A percentile compares a stretch with the other conserved stretches of the same genome.
phyloP scores from a whole-genome alignment of 164 flowering plant species.

The Kingdonia uniflora region DNA sequence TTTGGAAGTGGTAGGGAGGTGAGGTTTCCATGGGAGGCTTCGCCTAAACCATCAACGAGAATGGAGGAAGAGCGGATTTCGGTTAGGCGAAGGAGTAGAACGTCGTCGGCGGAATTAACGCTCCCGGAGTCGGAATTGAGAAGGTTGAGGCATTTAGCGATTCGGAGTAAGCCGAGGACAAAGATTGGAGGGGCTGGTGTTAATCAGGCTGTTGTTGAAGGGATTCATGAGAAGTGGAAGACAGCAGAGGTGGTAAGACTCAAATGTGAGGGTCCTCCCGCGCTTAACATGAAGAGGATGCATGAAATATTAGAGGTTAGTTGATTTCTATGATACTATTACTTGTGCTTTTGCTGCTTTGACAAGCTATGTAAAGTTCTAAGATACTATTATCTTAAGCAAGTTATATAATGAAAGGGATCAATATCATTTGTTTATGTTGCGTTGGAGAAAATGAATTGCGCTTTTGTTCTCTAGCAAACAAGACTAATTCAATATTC shows the following conservation, averaged over 20 bases:
- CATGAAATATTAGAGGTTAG: conserved; percentile 91
- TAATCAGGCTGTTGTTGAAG: conserved; percentile 59
- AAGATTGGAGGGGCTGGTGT: conserved; percentile 67
- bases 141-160: conserved; percentile 62
- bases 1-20: conserved; percentile 25
- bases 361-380: too few relatives aligned
- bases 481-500: too few relatives aligned
- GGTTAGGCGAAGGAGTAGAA: conserved; percentile 32
- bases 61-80: conserved; percentile 22
- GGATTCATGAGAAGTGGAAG: conserved; percentile 80
- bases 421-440: too few relatives aligned
- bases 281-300: conserved; percentile 86
- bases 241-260: conserved; percentile 63
- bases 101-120: conserved; percentile 65
- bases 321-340: too few relatives aligned
- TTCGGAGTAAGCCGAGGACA: conserved; percentile 44
- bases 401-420: too few relatives aligned
- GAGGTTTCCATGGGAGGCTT: conserved; percentile 68
- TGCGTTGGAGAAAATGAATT: too few relatives aligned
- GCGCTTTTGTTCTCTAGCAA: too few relatives aligned
- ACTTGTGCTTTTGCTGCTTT: too few relatives aligned
- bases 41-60: conserved; percentile 16
- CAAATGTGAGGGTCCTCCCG: conserved; percentile 67
- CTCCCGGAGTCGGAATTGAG: conserved; percentile 65
- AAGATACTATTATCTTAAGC: too few relatives aligned